Base-by-base conservation (phyloP, 441 rosid species). In the Breynia disticha region DNA sequence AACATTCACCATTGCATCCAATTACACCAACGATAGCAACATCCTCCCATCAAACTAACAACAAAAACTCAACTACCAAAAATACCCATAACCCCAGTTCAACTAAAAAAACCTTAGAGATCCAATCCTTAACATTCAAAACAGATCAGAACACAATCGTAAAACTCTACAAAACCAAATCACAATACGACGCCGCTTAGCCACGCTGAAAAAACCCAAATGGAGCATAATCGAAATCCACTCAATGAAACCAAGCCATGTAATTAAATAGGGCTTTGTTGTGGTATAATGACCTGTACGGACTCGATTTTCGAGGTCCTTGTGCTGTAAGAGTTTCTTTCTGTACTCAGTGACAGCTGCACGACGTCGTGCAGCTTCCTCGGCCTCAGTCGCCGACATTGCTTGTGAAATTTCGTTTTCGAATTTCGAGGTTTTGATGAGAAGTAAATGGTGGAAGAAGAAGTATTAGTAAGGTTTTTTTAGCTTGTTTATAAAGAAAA, bases 251-350 rank as follows among this genome's bases (percentile, higher is more conserved):
- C n/a, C n/a, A n/a, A n/a, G n/a, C 4, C 9, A 12, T 39, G 20
- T 18, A 52, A 16, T 16, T 22, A 32, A 7, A 16, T 46, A 16
- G 50, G 42, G 38, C n/a, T 45, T 2, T 18, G 46, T 19, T 7
- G 45, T n/a, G 15, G 12, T 22, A 24, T 24, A 3, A 24, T 50
- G 56, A 93, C 98, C 97, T 67, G 86, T 39, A 64, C 94, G 87
- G 35, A 86, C 90, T 62, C 95, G 69, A 35, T 91, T 64, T 46
- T 86, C 97, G 48, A 88, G 82, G 57, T 91, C 98, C 62, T 81
- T 93, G 67, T 84, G 95, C 57, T 81, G 91, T 54, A 93, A 90
- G 56, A 93, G 80, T 67, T 84, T 91, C 72, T 88, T 84, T 13
- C 98, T 83, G 62, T 88, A 86, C 35, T 93, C 95, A 16, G 90